Base-by-base conservation (phyloP, 2,329 filamentous ascomycete genomes). In the Cytospora piceicola region DNA sequence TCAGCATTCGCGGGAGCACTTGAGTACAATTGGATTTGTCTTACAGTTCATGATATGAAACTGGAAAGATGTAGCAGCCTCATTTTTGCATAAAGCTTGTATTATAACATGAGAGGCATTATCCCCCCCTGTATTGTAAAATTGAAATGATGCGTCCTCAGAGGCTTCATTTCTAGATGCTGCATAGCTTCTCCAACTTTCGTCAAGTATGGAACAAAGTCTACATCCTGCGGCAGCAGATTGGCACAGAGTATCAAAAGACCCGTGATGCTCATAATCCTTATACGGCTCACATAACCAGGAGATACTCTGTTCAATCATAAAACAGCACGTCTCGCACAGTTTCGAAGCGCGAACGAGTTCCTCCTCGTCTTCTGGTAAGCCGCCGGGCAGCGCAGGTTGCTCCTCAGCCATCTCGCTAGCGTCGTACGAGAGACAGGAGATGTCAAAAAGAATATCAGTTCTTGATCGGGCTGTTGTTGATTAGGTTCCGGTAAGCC, bases 201-300 rank as follows among this genome's bases (percentile, higher is more conserved):
- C 36, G 29, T 52, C 22, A 5, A 60, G n/a, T 4, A 34, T 27
- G 15, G n/a, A 24, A 32, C 58, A 60, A 7, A 60, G 17, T 24
- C 27, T 11, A 27, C 58, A 60, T 0, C 46, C 58, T 52, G 17
- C 29, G 30, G 34, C 7, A 7, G 4, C 27, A 17, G 58, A 60
- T 17, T 52, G 27, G 24, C 20, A 24, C 29, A 60, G n/a, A 9
- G 27, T 34, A 24, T 29, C 12, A 4, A 6, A 32, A 22, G 58
- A 53, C 2, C n/a, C n/a, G 29, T 60, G 58, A 49, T 60, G 58
- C 9, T 46, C 22, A 22, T 22, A 46, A n/a, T n/a, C n/a, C n/a
- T n/a, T n/a, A n/a, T n/a, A n/a, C n/a, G n/a, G n/a, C n/a, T n/a
- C n/a, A n/a, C n/a, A n/a, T n/a, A n/a, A n/a, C n/a, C n/a, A n/a